Base-by-base conservation (phyloP, 768 basidiomycete species). In the Leucocoprinus birnbaumii region DNA sequence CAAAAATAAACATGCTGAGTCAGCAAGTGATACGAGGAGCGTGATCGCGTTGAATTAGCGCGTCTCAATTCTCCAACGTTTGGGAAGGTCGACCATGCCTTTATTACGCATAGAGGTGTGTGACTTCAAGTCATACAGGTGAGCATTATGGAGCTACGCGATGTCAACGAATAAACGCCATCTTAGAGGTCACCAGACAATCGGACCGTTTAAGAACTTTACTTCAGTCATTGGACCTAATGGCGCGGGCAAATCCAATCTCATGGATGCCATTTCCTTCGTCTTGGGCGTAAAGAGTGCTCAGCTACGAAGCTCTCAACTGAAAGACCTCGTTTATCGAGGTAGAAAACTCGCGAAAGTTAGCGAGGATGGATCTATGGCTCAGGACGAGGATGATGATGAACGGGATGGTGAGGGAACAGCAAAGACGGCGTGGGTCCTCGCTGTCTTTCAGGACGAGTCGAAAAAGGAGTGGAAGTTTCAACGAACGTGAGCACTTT, bases 201-300 rank as follows among this genome's bases (percentile, higher is more conserved):
- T 95, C 46, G 94, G 94, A 0, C 94, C 94, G 1, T 94, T 95
- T 75, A 85, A 82, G 73, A 85, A 87, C 64, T 99, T 99, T 72
- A 95, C 96, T 0, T 96, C 93, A 10, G 80, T 98, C 52, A 98
- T 99, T 62, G 97, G 97, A 19, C 96, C 97, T 34, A 98, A 99
- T 87, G 96, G 97, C 55, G 94, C 96, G 0, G 97, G 97, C 57
- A 98, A 99, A 68, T 96, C 94, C 9, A 99, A 99, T 68, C 84
- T 98, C 53, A 98, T 98, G 97, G 97, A 99, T 67, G 97, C 97
- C 49, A 98, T 99, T 61, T 98, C 97, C 3, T 98, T 99, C 67
- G 97, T 98, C 8, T 85, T 99, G 5, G 97, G 97, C 26, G 89
- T 98, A 25, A 94, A 95, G 75, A 94, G 91, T 58, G 89, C 87